Conservation (phyloP, 352 stramenopile species). For the Globisporangium solare region DNA sequence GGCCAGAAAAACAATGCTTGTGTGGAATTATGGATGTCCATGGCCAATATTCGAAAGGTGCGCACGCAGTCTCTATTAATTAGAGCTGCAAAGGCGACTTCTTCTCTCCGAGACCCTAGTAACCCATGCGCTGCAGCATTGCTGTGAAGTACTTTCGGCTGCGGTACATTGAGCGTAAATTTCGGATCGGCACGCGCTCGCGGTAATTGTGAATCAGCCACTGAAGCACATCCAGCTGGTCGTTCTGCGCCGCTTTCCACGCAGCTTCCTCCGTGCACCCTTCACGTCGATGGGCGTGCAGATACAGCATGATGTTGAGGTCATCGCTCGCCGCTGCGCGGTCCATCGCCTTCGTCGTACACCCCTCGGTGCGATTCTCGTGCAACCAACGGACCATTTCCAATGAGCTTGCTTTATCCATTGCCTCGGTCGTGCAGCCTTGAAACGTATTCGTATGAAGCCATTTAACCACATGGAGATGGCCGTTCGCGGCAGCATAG, state of each 20-base stretch:
- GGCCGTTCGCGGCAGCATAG: background rate
- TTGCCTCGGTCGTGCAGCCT: background rate
- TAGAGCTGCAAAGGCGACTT: too few species aligned
- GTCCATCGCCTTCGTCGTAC: conserved; percentile 2
- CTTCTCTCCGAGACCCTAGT: too few species aligned
- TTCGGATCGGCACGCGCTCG: background rate
- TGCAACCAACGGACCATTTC: conserved; percentile 5
- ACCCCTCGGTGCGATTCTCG: background rate
- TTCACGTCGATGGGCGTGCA: background rate
- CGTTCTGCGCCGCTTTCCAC: background rate
- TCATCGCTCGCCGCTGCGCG: background rate
- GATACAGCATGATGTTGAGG: conserved; percentile 1
- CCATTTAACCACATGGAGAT: conserved; percentile 3
- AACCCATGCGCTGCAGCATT: too few species aligned
- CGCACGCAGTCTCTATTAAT: too few species aligned
- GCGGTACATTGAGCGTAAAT: too few species aligned
- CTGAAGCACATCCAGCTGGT: conserved; percentile 1
- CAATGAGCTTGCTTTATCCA: background rate
- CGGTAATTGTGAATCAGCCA: background rate
- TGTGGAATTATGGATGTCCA: too few species aligned
- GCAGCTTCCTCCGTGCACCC: background rate
- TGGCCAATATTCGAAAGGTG: too few species aligned
- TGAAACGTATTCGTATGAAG: conserved; percentile 1
- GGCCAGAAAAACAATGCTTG: too few species aligned
- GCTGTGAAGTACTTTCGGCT: too few species aligned